These are phyloP conservation scores for Chaetothyriales sp. DNA, from an alignment of 2,329 filamentous ascomycete species.

Conservation along the genomic window DNA sequence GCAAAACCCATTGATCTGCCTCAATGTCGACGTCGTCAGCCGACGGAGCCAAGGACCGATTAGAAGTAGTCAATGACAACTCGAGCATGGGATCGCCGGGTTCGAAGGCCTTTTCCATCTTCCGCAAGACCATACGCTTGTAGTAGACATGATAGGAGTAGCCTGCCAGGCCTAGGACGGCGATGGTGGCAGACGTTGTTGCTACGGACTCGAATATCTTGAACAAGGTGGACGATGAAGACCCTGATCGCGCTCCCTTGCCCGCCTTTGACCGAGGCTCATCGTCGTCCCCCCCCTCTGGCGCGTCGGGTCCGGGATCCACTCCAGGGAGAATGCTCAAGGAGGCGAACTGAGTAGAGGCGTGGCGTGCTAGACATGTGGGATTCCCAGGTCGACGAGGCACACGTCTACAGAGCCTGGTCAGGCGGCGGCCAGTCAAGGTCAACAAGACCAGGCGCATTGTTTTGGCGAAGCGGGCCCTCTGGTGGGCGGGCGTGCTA, in stretches of 20 bases:
- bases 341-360: constrained; percentile 12
- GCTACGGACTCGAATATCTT: constrained; percentile 64
- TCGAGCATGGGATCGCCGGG: constrained; percentile 84
- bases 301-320: constrained; percentile 10
- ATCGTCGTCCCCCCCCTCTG: constrained; percentile 3
- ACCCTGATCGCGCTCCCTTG: constrained; percentile 1
- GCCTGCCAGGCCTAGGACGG: constrained; percentile 58
- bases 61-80: constrained; percentile 42
- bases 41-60: constrained; percentile 8
- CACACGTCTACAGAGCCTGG: neutral
- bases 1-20: constrained; percentile 52
- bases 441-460: neutral
- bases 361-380: neutral
- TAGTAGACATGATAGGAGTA: constrained; percentile 73
- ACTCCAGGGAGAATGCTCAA: constrained; percentile 9
- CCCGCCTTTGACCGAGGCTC: constrained; percentile 3
- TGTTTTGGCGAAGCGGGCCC: neutral
- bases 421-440: neutral
- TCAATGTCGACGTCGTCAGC: constrained; percentile 25
- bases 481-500: too few relatives aligned
- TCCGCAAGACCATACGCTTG: constrained; percentile 78
- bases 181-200: constrained; percentile 61
- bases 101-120: constrained; percentile 84
- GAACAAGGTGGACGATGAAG: constrained; percentile 24
- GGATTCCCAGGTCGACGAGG: neutral